Conservation (phyloP, 1,139 yeast species). For the Suhomyces anneliseae region DNA sequence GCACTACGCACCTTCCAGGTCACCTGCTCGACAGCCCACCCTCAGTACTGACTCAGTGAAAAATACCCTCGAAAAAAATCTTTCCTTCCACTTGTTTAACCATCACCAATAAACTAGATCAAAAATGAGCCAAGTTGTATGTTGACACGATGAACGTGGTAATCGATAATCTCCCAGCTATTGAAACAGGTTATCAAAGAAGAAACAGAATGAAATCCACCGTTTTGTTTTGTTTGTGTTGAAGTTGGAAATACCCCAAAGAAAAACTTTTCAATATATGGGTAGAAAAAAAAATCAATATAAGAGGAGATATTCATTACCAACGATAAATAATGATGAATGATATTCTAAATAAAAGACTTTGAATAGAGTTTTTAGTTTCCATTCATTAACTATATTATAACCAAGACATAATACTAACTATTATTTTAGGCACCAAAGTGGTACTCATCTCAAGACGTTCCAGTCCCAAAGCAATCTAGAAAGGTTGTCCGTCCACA, state of each 20-base stretch:
- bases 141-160: slow-evolving; percentile 12
- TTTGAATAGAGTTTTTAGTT: no score
- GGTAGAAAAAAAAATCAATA: no score
- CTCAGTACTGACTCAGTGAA: slow-evolving; percentile 12
- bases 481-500: slow-evolving; percentile 95
- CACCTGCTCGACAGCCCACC: slow-evolving; percentile 6
- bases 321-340: no score
- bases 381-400: no score
- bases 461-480: slow-evolving; percentile 78
- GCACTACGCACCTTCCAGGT: slow-evolving; percentile 1
- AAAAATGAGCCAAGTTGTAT: slow-evolving; percentile 37
- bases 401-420: slow-evolving; percentile 18
- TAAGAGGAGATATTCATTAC: no score
- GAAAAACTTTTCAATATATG: no score
- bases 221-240: no score
- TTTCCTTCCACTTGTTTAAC: slow-evolving; percentile 17
- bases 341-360: no score
- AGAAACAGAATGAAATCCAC: no score
- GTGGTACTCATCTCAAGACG: slow-evolving; percentile 96
- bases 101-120: slow-evolving; percentile 28
- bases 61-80: slow-evolving; percentile 19
- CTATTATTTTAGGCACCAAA: slow-evolving; percentile 66
- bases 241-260: no score
- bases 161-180: no score
- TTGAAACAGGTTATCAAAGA: no score